Percentiles rank a stretch among this genome's conserved stretches.
Conservation (phyloP, 768 basidiomycete genomes). For the Pleurotus salmoneostramineus region DNA sequence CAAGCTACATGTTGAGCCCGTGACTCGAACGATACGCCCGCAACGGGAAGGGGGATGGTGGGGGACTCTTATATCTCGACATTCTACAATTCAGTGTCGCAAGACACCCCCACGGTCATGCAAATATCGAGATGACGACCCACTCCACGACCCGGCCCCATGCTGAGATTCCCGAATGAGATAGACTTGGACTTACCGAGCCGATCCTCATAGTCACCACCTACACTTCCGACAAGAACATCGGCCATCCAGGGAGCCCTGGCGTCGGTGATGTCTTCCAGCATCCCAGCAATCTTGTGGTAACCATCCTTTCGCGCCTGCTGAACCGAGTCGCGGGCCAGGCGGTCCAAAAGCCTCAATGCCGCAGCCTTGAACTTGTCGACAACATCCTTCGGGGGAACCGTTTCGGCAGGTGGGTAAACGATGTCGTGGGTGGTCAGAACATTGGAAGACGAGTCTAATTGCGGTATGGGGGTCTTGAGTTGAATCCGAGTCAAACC, state of each 20-base stretch:
- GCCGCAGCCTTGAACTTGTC: slow-evolving; percentile 71
- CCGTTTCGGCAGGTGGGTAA: slow-evolving; percentile 39
- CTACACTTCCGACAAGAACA: slow-evolving; percentile 62
- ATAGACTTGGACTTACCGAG: slow-evolving; percentile 45
- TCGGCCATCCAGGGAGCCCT: slow-evolving; percentile 76
- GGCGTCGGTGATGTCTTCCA: slow-evolving; percentile 66
- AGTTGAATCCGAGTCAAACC: slow-evolving; percentile 68
- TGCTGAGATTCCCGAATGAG: background rate
- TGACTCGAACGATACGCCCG: no score
- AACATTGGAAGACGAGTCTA: slow-evolving; percentile 21
- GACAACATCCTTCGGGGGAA: slow-evolving; percentile 51
- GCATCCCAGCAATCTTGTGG: slow-evolving; percentile 63
- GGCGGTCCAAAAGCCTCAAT: slow-evolving; percentile 60
- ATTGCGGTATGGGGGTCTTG: slow-evolving; percentile 28
- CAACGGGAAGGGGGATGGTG: no score
- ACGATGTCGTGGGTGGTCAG: slow-evolving; percentile 35
- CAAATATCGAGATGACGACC: background rate
- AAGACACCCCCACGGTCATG: no score
- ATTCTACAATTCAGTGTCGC: no score
- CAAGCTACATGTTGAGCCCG: no score
- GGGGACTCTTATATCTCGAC: no score
- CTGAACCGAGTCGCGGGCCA: slow-evolving; percentile 45
- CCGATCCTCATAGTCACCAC: slow-evolving; percentile 67
- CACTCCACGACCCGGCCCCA: background rate
- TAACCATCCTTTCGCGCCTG: slow-evolving; percentile 62